A percentile compares a stretch with the other conserved stretches of the same genome.
Conservation (phyloP, 768 basidiomycete genomes). For the Multifurca ochricompacta region DNA sequence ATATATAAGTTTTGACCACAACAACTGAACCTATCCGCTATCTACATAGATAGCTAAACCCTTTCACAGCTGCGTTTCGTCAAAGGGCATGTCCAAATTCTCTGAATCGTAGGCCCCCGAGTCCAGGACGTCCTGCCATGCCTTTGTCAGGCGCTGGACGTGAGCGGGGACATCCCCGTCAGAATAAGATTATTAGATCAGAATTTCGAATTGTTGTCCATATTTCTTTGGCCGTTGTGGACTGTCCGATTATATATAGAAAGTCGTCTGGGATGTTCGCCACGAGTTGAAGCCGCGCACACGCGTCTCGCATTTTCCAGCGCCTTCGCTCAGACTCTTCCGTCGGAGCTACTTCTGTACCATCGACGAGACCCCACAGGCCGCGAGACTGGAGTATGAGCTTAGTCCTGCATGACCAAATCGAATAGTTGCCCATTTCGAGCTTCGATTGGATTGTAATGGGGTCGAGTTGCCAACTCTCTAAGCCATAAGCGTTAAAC, state of each 20-base stretch:
- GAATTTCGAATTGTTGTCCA: constrained; percentile 11
- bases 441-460: constrained; percentile 17
- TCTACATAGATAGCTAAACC: no score
- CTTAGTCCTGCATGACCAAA: constrained; percentile 8
- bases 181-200: constrained; percentile 6
- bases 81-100: constrained; percentile 4
- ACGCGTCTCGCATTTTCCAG: constrained; percentile 14
- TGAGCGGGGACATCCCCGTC: constrained; percentile 12
- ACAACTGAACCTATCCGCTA: no score
- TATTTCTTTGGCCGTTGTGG: neutral
- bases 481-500: neutral
- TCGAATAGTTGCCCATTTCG: constrained; percentile 12
- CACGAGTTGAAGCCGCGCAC: constrained; percentile 13
- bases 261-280: constrained; percentile 6
- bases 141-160: constrained; percentile 13
- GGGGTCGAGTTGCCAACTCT: constrained; percentile 16
- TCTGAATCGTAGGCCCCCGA: neutral
- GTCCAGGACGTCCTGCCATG: constrained; percentile 13
- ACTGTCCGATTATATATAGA: constrained; percentile 6
- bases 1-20: no score
- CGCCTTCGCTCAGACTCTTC: neutral
- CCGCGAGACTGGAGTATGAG: constrained; percentile 8
- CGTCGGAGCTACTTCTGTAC: constrained; percentile 1
- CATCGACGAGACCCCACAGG: constrained; percentile 13
- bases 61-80: no score